A percentile compares a stretch with the other conserved stretches of the same genome.
phyloP scores from a whole-genome alignment of 139 green algal genomes.

The Micractinium conductrix region DNA sequence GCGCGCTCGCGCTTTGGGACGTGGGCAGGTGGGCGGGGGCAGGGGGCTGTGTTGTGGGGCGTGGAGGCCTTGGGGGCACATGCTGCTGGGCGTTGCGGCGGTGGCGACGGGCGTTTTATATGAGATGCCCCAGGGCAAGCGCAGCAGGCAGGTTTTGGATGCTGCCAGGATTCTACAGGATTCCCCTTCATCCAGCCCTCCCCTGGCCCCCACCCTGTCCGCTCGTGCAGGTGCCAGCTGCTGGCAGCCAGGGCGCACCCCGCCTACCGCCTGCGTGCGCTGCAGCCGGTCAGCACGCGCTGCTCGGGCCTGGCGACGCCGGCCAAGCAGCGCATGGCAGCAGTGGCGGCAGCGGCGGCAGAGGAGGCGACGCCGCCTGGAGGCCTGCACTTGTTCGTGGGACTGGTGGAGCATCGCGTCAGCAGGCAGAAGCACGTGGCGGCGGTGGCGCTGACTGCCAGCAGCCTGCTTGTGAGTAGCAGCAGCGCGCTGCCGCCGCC shows the following conservation, averaged over 20 bases:
- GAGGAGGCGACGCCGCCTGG: neutral
- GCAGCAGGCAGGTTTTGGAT: neutral
- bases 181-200: neutral
- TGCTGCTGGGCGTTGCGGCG: neutral
- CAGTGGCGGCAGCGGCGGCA: neutral
- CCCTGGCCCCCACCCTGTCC: neutral
- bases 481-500: neutral
- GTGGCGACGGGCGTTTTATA: neutral
- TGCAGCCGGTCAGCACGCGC: conserved; percentile 12
- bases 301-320: conserved; percentile 8
- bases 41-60: too few species aligned
- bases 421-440: conserved; percentile 6
- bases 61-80: too few species aligned
- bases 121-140: too few species aligned
- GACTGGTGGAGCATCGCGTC: neutral
- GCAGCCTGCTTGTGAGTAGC: conserved; percentile 5
- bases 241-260: neutral
- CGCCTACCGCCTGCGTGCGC: neutral
- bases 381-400: conserved; percentile 12
- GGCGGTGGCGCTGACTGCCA: neutral
- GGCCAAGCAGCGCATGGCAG: neutral
- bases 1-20: conserved; percentile 9
- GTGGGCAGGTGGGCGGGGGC: neutral
- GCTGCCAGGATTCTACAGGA: neutral
- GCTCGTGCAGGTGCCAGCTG: neutral